Percentiles rank a stretch among this genome's conserved stretches.
Evolutionary conservation across 1,284 basidiomycete species (phyloP).

Genomic region (Apiotrichum sp.): DNA sequence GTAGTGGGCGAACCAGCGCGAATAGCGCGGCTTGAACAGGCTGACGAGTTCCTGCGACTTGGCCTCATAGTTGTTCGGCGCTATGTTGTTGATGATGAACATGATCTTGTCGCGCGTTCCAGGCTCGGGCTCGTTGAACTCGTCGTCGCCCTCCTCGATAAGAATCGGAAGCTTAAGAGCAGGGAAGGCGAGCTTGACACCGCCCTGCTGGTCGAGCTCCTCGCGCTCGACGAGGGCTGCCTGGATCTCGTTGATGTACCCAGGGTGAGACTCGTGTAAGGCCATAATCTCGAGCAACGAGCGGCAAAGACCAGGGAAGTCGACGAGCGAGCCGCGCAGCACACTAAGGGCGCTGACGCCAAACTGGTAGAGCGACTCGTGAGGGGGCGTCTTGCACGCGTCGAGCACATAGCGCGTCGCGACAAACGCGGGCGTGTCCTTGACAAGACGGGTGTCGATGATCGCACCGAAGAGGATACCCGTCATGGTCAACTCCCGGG

Average conservation of each 20-base stretch:
- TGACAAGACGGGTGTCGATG: slow-evolving; percentile 88
- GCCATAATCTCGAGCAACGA: slow-evolving; percentile 82
- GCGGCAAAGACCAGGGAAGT: slow-evolving; percentile 92
- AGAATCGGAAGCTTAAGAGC: slow-evolving; percentile 48
- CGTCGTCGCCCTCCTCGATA: slow-evolving; percentile 52
- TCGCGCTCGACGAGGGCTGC: slow-evolving; percentile 56
- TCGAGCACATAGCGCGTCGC: slow-evolving; percentile 96
- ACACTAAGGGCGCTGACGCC: slow-evolving; percentile 84
- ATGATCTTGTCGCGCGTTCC: slow-evolving; percentile 88
- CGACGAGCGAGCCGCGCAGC: slow-evolving; percentile 79
- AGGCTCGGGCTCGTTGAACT: slow-evolving; percentile 67
- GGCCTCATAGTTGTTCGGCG: slow-evolving; percentile 82
- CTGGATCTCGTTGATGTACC: slow-evolving; percentile 69
- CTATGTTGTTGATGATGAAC: slow-evolving; percentile 97
- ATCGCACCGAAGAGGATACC: slow-evolving; percentile 94
- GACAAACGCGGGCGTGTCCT: slow-evolving; percentile 91
- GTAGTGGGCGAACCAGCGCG: slow-evolving; percentile 96
- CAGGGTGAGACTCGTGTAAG: slow-evolving; percentile 78
- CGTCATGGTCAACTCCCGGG: slow-evolving; percentile 91
- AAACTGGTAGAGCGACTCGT: slow-evolving; percentile 89
- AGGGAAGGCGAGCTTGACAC: slow-evolving; percentile 47
- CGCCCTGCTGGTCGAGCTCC: slow-evolving; percentile 48
- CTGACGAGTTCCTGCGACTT: slow-evolving; percentile 79
- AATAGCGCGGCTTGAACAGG: slow-evolving; percentile 70
- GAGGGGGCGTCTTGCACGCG: slow-evolving; percentile 76